Evolutionary conservation across 352 stramenopile species (phyloP).

Genomic region (Peronosclerospora sorghi): DNA sequence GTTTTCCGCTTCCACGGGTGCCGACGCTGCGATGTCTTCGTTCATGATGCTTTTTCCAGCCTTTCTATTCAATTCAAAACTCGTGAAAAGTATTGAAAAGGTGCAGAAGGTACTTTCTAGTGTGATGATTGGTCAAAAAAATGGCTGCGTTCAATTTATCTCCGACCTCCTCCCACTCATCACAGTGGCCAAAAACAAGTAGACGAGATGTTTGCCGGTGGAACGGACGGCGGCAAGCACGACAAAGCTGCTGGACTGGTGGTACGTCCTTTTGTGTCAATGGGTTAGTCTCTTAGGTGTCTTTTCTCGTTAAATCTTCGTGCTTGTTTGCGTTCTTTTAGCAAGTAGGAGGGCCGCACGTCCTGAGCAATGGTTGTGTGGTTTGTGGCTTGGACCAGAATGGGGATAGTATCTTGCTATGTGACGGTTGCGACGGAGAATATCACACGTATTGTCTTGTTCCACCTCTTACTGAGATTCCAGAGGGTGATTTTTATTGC

Average conservation of each 20-base stretch:
- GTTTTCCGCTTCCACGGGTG: too few species aligned
- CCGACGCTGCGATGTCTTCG: too few species aligned
- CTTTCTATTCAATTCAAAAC: too few species aligned
- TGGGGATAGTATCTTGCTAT: slow-evolving; percentile 72
- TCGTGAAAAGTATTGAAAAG: too few species aligned
- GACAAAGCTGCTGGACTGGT: slow-evolving; percentile 9
- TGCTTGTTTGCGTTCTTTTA: not conserved
- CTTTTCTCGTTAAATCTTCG: too few species aligned
- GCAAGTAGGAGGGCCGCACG: slow-evolving; percentile 16
- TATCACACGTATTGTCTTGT: slow-evolving; percentile 81
- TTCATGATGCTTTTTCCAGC: too few species aligned
- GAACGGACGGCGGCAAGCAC: slow-evolving; percentile 11
- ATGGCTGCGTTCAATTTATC: too few species aligned
- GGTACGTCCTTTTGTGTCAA: slow-evolving; percentile 2
- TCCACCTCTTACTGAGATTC: slow-evolving; percentile 60
- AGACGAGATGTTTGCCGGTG: slow-evolving; percentile 9
- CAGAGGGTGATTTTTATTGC: slow-evolving; percentile 74
- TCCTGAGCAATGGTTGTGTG: slow-evolving; percentile 42
- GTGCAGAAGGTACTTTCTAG: too few species aligned
- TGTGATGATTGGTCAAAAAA: too few species aligned
- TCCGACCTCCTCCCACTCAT: too few species aligned
- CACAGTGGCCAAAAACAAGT: too few species aligned
- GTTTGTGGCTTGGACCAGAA: slow-evolving; percentile 64
- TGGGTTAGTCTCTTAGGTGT: not conserved
- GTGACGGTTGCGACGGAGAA: slow-evolving; percentile 77